phyloP scores from a whole-genome alignment of 768 basidiomycete genomes.

The Collybia mongolica region DNA sequence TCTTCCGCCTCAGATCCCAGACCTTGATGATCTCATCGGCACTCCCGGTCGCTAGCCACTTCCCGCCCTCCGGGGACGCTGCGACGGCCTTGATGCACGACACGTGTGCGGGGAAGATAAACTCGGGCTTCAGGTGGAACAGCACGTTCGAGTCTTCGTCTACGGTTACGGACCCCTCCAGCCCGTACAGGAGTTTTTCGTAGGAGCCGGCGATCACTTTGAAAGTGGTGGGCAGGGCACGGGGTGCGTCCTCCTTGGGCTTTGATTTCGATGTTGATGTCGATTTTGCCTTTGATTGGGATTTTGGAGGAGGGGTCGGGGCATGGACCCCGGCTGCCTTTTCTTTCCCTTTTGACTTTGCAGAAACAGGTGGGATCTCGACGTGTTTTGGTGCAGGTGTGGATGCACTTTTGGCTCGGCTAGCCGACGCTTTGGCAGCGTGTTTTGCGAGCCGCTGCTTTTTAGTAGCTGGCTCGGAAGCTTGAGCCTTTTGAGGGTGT shows the following conservation, averaged over 20 bases:
- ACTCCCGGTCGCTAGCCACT: constrained; percentile 95
- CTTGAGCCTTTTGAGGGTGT: constrained; percentile 12
- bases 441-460: constrained; percentile 21
- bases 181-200: constrained; percentile 92
- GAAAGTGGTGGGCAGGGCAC: constrained; percentile 58
- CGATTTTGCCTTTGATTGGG: constrained; percentile 16
- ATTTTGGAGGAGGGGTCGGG: constrained; percentile 19
- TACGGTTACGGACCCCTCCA: constrained; percentile 59
- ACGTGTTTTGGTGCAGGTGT: background rate
- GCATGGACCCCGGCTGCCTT: background rate
- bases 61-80: constrained; percentile 84
- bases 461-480: constrained; percentile 22
- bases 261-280: constrained; percentile 17
- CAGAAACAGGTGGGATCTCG: background rate
- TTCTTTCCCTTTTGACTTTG: constrained; percentile 5
- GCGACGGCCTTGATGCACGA: constrained; percentile 91
- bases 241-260: constrained; percentile 8
- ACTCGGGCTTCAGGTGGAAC: constrained; percentile 67
- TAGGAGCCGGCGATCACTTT: constrained; percentile 92
- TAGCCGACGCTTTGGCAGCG: constrained; percentile 8
- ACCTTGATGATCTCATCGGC: constrained; percentile 97
- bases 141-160: constrained; percentile 29
- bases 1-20: constrained; percentile 89
- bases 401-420: constrained; percentile 3
- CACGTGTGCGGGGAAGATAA: constrained; percentile 97